Conservation (phyloP, 495 filamentous ascomycete species). For the Penicillium silybi region DNA sequence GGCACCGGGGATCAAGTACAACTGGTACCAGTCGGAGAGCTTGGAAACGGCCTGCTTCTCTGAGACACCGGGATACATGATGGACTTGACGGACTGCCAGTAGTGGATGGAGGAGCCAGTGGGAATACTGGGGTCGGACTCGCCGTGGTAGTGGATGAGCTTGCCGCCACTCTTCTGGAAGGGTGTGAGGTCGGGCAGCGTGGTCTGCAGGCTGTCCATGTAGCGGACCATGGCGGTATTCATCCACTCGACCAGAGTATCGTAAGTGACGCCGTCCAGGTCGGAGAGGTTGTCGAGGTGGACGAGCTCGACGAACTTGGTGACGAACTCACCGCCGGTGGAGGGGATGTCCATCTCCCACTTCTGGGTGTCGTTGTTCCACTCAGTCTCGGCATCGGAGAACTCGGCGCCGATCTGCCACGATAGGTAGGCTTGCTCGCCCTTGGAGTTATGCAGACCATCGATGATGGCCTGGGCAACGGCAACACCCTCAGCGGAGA, state of each 20-base stretch:
- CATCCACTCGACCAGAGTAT: slow-evolving; percentile 44
- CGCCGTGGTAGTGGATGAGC: slow-evolving; percentile 49
- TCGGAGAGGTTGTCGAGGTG: slow-evolving; percentile 25
- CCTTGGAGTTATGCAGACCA: slow-evolving; percentile 29
- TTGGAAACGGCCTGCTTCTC: slow-evolving; percentile 31
- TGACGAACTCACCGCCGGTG: slow-evolving; percentile 35
- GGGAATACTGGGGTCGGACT: slow-evolving; percentile 47
- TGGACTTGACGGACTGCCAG: slow-evolving; percentile 44
- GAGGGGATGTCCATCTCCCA: slow-evolving; percentile 31
- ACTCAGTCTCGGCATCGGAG: slow-evolving; percentile 22
- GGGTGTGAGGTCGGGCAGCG: slow-evolving; percentile 39
- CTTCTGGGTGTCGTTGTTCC: slow-evolving; percentile 29
- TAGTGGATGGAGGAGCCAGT: slow-evolving; percentile 48
- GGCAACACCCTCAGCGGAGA: slow-evolving; percentile 24
- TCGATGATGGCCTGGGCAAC: slow-evolving; percentile 32
- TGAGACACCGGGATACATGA: slow-evolving; percentile 42
- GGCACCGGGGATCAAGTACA: slow-evolving; percentile 50
- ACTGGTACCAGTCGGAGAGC: slow-evolving; percentile 50
- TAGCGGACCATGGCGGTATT: slow-evolving; percentile 18
- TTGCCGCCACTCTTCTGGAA: slow-evolving; percentile 47
- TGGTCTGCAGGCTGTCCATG: slow-evolving; percentile 45
- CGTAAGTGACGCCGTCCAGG: slow-evolving; percentile 40
- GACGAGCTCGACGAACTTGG: slow-evolving; percentile 34
- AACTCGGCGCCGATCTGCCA: slow-evolving; percentile 30
- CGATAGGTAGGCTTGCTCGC: slow-evolving; percentile 31